Evolutionary conservation across 1,139 yeast genomes (phyloP).

Genomic region (Nakaseomyces glabratus): DNA sequence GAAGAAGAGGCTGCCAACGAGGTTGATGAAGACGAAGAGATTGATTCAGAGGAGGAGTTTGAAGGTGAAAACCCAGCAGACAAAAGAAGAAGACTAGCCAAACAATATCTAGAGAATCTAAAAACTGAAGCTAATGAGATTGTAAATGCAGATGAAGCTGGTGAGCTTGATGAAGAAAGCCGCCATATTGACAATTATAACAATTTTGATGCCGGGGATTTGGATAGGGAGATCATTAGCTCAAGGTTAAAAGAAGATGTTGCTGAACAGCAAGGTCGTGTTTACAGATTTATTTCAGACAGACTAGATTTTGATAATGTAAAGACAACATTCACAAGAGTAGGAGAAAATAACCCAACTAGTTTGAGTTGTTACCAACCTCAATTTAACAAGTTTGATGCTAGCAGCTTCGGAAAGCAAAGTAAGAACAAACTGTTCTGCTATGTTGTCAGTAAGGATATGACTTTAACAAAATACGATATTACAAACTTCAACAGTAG

Average conservation of each 20-base stretch:
- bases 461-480: constrained; percentile 74
- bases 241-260: constrained; percentile 79
- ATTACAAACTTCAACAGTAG: constrained; percentile 39
- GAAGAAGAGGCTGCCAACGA: constrained; percentile 18
- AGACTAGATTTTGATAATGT: constrained; percentile 41
- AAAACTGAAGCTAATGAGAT: constrained; percentile 46
- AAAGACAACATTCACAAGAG: constrained; percentile 40
- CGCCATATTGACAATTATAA: constrained; percentile 36
- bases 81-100: constrained; percentile 87
- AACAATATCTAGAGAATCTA: constrained; percentile 78
- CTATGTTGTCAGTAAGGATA: constrained; percentile 78
- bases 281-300: constrained; percentile 59
- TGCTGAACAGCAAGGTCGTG: constrained; percentile 78
- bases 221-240: constrained; percentile 78
- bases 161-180: constrained; percentile 11
- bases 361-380: constrained; percentile 32
- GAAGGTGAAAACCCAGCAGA: constrained; percentile 80
- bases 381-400: constrained; percentile 27
- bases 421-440: constrained; percentile 34
- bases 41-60: constrained; percentile 61
- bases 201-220: constrained; percentile 84
- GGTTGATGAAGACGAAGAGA: constrained; percentile 37
- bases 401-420: constrained; percentile 14
- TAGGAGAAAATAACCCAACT: constrained; percentile 52
- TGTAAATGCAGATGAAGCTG: constrained; percentile 15